Base-by-base conservation (phyloP, 768 basidiomycete species). In the Crepidotus variabilis region DNA sequence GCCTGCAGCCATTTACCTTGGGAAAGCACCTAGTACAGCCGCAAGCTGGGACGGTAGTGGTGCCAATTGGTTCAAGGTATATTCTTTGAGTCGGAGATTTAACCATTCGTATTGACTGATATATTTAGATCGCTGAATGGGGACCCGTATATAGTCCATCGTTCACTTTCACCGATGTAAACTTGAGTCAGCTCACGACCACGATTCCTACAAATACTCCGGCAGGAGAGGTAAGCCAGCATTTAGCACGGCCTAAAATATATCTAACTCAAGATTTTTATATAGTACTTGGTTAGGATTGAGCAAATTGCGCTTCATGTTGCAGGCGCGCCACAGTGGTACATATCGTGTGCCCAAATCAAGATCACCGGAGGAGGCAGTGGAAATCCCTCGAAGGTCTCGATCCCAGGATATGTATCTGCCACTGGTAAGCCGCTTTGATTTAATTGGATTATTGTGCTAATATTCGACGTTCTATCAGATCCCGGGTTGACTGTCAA, bases 311-410 rank as follows among this genome's bases (percentile, higher is more conserved):
- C 72, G 22, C 70, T 82, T 20, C 80, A 82, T 61, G 68, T 74
- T 11, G 71, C 68, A 51, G 78, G 73, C 47, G 73, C 76, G 28
- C 77, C 78, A 13, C 76, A 82, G 63, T 73, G 73, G 58, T 80
- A 75, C 64, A 72, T 80, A 54, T 75, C 78, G 20, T 81, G 80
- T 59, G 79, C 73, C 18, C 79, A 81, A 54, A 73, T 81, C 57
- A 72, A 68, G 39, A 61, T 81, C 50, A 75, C 73, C 2, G 72
- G 73, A 23, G 72, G 76, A 33, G 79, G 80, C 11, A 66, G 63
- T 57, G 79, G 78, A 10, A 77, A 61, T 32, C 80, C 79, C 1
- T 58, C 69, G 2, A 80, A 77, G 55, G 79, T 80, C 47, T 68
- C 76, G 39, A 78, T 80, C 59, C 80, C 79, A 16, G 78, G 79